Conservation (phyloP, 139 green algal genomes). For the Micromonas pusilla region DNA sequence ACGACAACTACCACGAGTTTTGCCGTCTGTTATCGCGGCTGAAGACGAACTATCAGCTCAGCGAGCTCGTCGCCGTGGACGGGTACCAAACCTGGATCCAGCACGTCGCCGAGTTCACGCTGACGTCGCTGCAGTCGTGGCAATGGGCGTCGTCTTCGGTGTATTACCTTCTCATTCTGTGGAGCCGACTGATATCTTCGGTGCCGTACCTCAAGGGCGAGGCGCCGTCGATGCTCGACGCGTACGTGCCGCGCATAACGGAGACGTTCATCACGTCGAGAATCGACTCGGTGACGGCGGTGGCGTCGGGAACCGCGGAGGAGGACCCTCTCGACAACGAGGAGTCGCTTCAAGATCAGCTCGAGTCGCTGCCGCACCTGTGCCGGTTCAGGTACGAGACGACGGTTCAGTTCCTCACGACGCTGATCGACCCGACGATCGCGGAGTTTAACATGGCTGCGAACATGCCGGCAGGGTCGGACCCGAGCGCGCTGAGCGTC, state of each 20-base stretch:
- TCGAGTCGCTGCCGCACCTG: slow-evolving; percentile 87
- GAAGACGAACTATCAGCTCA: slow-evolving; percentile 96
- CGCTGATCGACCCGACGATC: slow-evolving; percentile 68
- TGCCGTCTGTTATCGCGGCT: slow-evolving; percentile 88
- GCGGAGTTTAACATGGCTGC: slow-evolving; percentile 39
- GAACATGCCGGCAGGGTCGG: slow-evolving; percentile 3
- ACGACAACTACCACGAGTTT: slow-evolving; percentile 95
- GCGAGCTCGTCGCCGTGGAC: slow-evolving; percentile 69
- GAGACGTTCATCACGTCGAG: slow-evolving; percentile 79
- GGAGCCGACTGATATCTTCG: slow-evolving; percentile 77
- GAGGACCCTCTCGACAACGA: slow-evolving; percentile 91
- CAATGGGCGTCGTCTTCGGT: slow-evolving; percentile 69
- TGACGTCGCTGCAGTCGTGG: slow-evolving; percentile 63
- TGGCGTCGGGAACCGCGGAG: not conserved
- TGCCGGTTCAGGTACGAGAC: slow-evolving; percentile 88
- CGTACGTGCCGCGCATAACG: slow-evolving; percentile 86
- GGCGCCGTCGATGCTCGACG: slow-evolving; percentile 77
- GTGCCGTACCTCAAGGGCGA: slow-evolving; percentile 95
- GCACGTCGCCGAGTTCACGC: slow-evolving; percentile 84
- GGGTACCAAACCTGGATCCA: slow-evolving; percentile 89
- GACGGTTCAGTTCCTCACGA: slow-evolving; percentile 57
- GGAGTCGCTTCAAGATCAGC: slow-evolving; percentile 85
- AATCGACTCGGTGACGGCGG: slow-evolving; percentile 62
- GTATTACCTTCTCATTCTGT: slow-evolving; percentile 89
- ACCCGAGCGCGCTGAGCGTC: slow-evolving; percentile 40